These are phyloP conservation scores for Russula olivacea DNA, from an alignment of 768 basidiomycete species.

Conservation along the genomic window DNA sequence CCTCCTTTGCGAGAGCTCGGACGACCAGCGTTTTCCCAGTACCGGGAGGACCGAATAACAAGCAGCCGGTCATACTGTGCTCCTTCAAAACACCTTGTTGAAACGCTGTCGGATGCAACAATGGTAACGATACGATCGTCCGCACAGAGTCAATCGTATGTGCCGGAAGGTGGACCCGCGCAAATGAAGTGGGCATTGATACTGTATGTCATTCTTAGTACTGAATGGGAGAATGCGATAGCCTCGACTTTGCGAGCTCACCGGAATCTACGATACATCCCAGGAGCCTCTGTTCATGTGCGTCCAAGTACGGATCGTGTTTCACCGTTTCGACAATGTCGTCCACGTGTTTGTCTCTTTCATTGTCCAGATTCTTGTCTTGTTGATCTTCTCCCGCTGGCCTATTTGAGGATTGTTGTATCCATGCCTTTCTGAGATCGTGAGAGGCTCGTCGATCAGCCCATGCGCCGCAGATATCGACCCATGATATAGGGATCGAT, in stretches of 20 bases:
- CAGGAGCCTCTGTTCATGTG: constrained; percentile 75
- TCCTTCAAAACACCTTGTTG: constrained; percentile 84
- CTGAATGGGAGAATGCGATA: constrained; percentile 7
- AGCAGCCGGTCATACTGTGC: constrained; percentile 85
- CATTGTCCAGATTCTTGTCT: constrained; percentile 29
- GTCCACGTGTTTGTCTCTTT: constrained; percentile 39
- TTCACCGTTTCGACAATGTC: constrained; percentile 73
- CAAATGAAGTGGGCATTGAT: constrained; percentile 76
- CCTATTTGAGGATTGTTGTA: constrained; percentile 58
- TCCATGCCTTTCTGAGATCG: constrained; percentile 56
- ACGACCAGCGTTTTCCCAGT: constrained; percentile 89
- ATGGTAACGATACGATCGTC: constrained; percentile 83
- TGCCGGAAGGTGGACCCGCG: constrained; percentile 80
- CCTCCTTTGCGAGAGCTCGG: constrained; percentile 87
- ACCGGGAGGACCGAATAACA: constrained; percentile 90
- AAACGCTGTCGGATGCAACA: constrained; percentile 84
- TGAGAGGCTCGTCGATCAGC: constrained; percentile 17
- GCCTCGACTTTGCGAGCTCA: constrained; percentile 27
- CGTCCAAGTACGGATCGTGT: constrained; percentile 67
- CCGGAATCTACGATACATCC: constrained; percentile 83
- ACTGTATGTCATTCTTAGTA: constrained; percentile 36
- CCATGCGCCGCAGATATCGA: constrained; percentile 33
- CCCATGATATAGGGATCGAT: constrained; percentile 58
- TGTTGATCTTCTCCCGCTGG: constrained; percentile 35
- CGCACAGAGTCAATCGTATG: constrained; percentile 90